Conservation (phyloP, 2,329 filamentous ascomycete species). For the Talaromyces atroroseus region DNA sequence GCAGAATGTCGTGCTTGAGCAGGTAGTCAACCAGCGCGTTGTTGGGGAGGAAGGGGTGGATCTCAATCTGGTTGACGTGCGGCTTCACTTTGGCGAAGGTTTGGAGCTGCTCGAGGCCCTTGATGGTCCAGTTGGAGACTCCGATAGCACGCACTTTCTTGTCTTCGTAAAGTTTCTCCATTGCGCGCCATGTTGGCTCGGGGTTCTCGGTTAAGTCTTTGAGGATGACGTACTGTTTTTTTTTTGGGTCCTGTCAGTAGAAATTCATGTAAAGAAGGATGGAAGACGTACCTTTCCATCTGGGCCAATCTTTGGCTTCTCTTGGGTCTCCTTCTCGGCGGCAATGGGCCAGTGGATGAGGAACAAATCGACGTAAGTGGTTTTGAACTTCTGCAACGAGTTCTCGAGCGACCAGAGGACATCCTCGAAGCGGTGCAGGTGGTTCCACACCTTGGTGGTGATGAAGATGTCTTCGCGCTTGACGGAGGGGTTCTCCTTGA, state of each 20-base stretch:
- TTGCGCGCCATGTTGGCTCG: slow-evolving; percentile 58
- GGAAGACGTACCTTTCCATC: slow-evolving; percentile 44
- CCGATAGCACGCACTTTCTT: slow-evolving; percentile 67
- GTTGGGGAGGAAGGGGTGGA: slow-evolving; percentile 46
- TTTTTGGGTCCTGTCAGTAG: no score
- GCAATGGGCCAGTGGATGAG: slow-evolving; percentile 50
- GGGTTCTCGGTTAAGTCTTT: slow-evolving; percentile 62
- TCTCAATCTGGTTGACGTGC: slow-evolving; percentile 42
- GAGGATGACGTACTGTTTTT: slow-evolving; percentile 53
- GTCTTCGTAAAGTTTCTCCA: slow-evolving; percentile 55
- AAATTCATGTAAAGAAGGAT: not conserved
- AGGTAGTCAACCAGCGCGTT: slow-evolving; percentile 39
- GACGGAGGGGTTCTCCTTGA: slow-evolving; percentile 43
- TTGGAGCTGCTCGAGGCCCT: slow-evolving; percentile 44
- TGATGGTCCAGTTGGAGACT: slow-evolving; percentile 67
- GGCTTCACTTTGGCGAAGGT: slow-evolving; percentile 39
- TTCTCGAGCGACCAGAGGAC: slow-evolving; percentile 50
- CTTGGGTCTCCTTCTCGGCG: slow-evolving; percentile 46
- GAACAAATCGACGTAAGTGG: slow-evolving; percentile 70
- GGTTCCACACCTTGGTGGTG: slow-evolving; percentile 51
- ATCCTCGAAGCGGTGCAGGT: slow-evolving; percentile 45
- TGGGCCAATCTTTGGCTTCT: slow-evolving; percentile 45
- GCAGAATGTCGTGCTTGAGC: slow-evolving; percentile 36
- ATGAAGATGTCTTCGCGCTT: slow-evolving; percentile 49
- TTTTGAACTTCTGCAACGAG: slow-evolving; percentile 59